Conservation (phyloP, 768 basidiomycete species). For the Trametes villosa region DNA sequence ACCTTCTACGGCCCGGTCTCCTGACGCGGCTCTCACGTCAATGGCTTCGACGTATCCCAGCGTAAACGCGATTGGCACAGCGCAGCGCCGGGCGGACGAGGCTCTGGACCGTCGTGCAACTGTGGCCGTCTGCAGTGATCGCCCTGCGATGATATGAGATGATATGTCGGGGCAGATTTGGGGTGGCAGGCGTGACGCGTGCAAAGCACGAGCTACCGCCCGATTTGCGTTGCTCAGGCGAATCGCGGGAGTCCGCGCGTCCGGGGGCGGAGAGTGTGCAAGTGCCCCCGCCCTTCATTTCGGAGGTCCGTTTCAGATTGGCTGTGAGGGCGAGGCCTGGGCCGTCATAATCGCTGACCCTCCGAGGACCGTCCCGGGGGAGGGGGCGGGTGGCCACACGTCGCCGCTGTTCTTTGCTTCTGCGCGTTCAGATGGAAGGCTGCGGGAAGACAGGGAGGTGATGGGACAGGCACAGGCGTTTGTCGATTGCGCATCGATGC, state of each 20-base stretch:
- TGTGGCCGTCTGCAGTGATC: too few relatives aligned
- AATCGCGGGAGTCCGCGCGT: slow-evolving; percentile 6
- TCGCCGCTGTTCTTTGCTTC: slow-evolving; percentile 14
- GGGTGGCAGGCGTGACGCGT: slow-evolving; percentile 8
- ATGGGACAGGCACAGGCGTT: slow-evolving; percentile 18
- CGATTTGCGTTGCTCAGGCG: slow-evolving; percentile 13
- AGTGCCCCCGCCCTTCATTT: slow-evolving; percentile 19
- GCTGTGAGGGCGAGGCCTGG: slow-evolving; percentile 10
- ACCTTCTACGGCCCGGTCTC: slow-evolving; percentile 13
- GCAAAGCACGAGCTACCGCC: slow-evolving; percentile 1
- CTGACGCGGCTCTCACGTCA: slow-evolving; percentile 11
- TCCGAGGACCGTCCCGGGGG: not conserved
- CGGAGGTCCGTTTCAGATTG: slow-evolving; percentile 23
- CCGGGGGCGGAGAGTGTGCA: not conserved
- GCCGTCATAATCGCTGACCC: slow-evolving; percentile 15
- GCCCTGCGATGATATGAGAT: slow-evolving; percentile 1
- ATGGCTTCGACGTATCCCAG: not conserved
- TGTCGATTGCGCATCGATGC: slow-evolving; percentile 22
- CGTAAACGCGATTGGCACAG: slow-evolving; percentile 4
- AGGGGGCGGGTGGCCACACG: slow-evolving; percentile 15
- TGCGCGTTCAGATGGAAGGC: slow-evolving; percentile 18
- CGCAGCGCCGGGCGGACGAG: not conserved
- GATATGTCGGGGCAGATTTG: slow-evolving; percentile 3
- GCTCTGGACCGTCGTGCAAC: slow-evolving; percentile 1
- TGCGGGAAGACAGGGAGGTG: not conserved